Evolutionary conservation across 768 basidiomycete genomes (phyloP), one percentile per base, ranked within the genome.

Genomic region (Sporobolomyces pararoseus): DNA sequence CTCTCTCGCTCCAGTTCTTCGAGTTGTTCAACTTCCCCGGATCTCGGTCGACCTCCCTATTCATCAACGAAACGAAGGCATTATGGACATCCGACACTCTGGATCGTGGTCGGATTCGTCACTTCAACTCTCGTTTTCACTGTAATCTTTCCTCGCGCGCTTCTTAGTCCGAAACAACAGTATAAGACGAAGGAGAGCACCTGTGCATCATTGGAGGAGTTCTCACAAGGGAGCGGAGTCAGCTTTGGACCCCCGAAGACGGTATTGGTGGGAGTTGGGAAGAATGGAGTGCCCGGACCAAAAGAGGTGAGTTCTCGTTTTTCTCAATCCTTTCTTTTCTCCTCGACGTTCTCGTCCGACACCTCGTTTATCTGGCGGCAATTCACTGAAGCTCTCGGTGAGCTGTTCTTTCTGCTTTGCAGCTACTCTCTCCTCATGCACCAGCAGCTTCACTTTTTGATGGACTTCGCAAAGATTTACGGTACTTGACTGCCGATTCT

Each of bases 391-490:
- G n/a, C n/a, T 42, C 39, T 42, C 39, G 39, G 10, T 42, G 39
- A 9, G 17, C 10, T 9, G 39, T 17, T 42, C 47, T 21, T 32
- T 32, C 6, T 42, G 35, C 9, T 2, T 4, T 44, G 4, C 58
- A 66, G 65, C 65, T 66, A 1, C 35, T 66, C 19, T 23, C 57
- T 0, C 7, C 4, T 3, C 10, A 42, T 1, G 58, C 58, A 2
- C 65, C 65, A 0, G 50, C 49, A 4, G 3, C 4, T 9, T 66
- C 65, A 4, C 47, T 66, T 35, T 66, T 60, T 39, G 58, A 51
- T 21, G 50, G 32, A 7, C 29, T 66, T 17, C 65, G 65, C 0
- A 0, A 23, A 29, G 65, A 66, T n/a, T n/a, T 60, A 27, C 35
- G 51, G 0, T 66, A 66, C 58, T 37, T 66, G 25, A 53, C 58